Conservation (phyloP, 2,329 filamentous ascomycete species). For the Chlorencoelia australis region DNA sequence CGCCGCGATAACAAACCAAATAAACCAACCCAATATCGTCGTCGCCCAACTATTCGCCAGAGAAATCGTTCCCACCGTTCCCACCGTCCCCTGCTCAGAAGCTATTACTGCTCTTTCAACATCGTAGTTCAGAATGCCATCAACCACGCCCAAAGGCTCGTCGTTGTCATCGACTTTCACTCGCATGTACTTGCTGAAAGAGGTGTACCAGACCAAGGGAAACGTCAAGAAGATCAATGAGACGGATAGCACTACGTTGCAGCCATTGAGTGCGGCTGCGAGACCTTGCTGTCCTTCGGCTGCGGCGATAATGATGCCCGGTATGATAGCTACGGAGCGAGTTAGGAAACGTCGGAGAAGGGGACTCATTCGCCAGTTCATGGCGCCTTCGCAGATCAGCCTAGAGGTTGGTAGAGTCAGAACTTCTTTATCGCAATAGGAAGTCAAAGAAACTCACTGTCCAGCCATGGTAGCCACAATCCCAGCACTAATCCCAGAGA, state of each 20-base stretch:
- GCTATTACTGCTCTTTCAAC: conserved; percentile 1
- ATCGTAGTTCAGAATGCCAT: not conserved
- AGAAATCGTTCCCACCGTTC: conserved; percentile 11
- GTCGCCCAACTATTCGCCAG: conserved; percentile 65
- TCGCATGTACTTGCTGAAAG: conserved; percentile 68
- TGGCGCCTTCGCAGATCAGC: conserved; percentile 73
- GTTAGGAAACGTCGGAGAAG: conserved; percentile 73
- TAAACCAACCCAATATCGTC: conserved; percentile 41
- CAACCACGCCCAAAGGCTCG: conserved; percentile 5
- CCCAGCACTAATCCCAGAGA: conserved; percentile 70
- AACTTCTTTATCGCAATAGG: too few relatives aligned
- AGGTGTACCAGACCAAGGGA: conserved; percentile 76
- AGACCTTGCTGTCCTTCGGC: conserved; percentile 62
- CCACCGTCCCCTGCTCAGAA: conserved; percentile 24
- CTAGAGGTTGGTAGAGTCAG: too few relatives aligned
- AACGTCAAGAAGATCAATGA: conserved; percentile 74
- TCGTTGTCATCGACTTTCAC: conserved; percentile 14
- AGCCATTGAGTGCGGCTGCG: conserved; percentile 58
- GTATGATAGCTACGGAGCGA: conserved; percentile 66
- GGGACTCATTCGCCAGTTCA: conserved; percentile 62
- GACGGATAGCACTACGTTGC: conserved; percentile 66
- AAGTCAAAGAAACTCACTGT: conserved; percentile 38
- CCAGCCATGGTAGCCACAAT: conserved; percentile 82
- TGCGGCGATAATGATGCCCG: conserved; percentile 70
- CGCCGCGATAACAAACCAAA: conserved; percentile 64